These are phyloP conservation scores for Rossbeevera mucosa DNA, from an alignment of 768 basidiomycete species.

Conservation along the genomic window DNA sequence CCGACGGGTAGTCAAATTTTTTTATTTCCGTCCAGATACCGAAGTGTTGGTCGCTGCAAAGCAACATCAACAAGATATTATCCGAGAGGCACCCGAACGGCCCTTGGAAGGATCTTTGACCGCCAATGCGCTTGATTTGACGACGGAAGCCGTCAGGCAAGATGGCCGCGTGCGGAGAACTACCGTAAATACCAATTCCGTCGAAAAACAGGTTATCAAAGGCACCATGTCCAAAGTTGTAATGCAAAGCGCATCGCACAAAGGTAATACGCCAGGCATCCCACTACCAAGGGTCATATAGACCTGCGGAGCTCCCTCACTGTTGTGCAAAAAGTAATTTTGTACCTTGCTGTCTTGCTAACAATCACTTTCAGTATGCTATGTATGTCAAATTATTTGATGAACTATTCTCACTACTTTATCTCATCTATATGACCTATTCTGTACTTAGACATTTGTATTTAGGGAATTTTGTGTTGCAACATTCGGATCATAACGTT, in stretches of 20 bases:
- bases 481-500: neutral
- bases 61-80: slow-evolving; percentile 13
- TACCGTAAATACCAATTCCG: slow-evolving; percentile 32
- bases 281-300: slow-evolving; percentile 15
- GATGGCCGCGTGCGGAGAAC: slow-evolving; percentile 41
- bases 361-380: slow-evolving; percentile 10
- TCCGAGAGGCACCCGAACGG: slow-evolving; percentile 23
- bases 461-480: neutral
- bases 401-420: slow-evolving; percentile 1
- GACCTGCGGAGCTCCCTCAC: neutral
- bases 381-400: slow-evolving; percentile 9
- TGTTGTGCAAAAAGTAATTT: slow-evolving; percentile 16
- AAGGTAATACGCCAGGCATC: slow-evolving; percentile 5
- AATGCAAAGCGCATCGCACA: slow-evolving; percentile 22
- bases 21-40: slow-evolving; percentile 16
- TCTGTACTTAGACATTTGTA: slow-evolving; percentile 19
- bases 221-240: slow-evolving; percentile 54
- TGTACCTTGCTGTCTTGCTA: slow-evolving; percentile 5
- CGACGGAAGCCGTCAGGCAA: slow-evolving; percentile 33
- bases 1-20: slow-evolving; percentile 1
- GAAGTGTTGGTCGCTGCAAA: slow-evolving; percentile 20
- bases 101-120: slow-evolving; percentile 24
- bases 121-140: slow-evolving; percentile 37
- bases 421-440: neutral
- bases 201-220: slow-evolving; percentile 50